These are phyloP conservation scores for Chlorella variabilis DNA, from an alignment of 163 green algal genomes.

Conservation along the genomic window DNA sequence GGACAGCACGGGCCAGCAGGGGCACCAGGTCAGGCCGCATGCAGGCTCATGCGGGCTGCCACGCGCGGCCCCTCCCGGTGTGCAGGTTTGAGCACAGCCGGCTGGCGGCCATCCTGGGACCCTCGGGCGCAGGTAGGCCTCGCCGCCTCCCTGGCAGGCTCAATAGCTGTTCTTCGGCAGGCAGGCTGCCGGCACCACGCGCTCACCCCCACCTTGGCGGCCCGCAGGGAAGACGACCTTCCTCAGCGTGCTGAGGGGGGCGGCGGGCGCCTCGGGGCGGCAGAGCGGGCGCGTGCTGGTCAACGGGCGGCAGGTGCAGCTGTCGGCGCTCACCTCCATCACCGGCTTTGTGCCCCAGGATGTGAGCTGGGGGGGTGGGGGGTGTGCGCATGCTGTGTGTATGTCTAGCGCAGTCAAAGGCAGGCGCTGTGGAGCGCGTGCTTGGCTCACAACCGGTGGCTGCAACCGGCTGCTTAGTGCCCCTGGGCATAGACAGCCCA, in stretches of 20 bases:
- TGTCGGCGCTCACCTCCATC: conserved; percentile 56
- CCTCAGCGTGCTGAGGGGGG: conserved; percentile 83
- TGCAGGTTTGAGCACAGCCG: conserved; percentile 54
- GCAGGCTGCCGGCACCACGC: too few relatives aligned
- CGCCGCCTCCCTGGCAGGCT: too few relatives aligned
- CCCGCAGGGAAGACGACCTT: conserved; percentile 94
- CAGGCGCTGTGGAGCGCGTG: too few relatives aligned
- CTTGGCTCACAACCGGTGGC: too few relatives aligned
- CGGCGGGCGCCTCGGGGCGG: conserved; percentile 47
- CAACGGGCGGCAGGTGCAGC: conserved; percentile 69
- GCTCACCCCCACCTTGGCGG: too few relatives aligned
- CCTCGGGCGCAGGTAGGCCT: conserved; percentile 68
- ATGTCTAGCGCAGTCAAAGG: background rate
- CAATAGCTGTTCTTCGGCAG: too few relatives aligned
- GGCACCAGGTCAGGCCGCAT: too few relatives aligned
- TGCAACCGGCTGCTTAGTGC: too few relatives aligned
- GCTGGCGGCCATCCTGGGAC: conserved; percentile 75
- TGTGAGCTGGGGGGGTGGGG: conserved; percentile 9
- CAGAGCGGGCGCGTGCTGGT: conserved; percentile 63
- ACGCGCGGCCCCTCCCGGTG: background rate
- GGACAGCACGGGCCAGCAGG: too few relatives aligned
- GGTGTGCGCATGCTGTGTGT: background rate
- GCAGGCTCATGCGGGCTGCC: too few relatives aligned
- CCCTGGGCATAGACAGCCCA: too few relatives aligned
- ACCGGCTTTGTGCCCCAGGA: conserved; percentile 84